Evolutionary conservation across 352 stramenopile species (phyloP).

Genomic region (Globisporangium middletonii): DNA sequence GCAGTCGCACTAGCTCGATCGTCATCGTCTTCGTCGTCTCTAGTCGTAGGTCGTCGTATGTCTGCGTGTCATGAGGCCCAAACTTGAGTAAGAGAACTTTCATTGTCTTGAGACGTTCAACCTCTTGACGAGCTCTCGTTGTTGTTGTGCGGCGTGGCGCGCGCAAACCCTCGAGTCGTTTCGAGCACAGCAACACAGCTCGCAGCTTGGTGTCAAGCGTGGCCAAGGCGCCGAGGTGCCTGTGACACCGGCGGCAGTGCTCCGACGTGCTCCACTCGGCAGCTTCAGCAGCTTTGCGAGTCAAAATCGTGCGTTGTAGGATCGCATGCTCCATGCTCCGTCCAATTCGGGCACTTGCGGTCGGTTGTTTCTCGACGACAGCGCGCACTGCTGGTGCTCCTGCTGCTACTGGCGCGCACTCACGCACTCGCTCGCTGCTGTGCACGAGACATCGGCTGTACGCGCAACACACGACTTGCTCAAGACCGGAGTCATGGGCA

Average conservation of each 20-base stretch:
- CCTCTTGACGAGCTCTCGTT: too few species aligned
- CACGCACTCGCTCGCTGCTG: neutral
- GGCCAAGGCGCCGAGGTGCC: too few species aligned
- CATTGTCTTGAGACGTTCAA: too few species aligned
- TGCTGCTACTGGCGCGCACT: neutral
- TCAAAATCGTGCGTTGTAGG: neutral
- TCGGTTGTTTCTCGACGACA: neutral
- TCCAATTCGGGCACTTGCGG: neutral
- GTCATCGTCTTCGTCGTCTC: neutral
- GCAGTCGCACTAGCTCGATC: neutral
- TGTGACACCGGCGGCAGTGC: neutral
- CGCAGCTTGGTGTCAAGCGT: too few species aligned
- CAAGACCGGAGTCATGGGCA: neutral
- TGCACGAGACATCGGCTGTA: neutral
- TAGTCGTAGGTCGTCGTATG: neutral
- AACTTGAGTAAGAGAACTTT: too few species aligned
- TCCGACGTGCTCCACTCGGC: neutral
- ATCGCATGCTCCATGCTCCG: neutral
- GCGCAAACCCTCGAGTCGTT: too few species aligned
- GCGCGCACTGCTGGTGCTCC: neutral
- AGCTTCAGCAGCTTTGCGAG: neutral
- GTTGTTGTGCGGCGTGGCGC: too few species aligned
- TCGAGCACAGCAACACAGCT: too few species aligned
- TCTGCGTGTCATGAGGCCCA: neutral
- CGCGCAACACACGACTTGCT: neutral